A percentile compares a stretch with the other conserved stretches of the same genome.
Evolutionary conservation across 176 grass and related monocot species (phyloP).

Genomic region (Bolboschoenus planiculmis): DNA sequence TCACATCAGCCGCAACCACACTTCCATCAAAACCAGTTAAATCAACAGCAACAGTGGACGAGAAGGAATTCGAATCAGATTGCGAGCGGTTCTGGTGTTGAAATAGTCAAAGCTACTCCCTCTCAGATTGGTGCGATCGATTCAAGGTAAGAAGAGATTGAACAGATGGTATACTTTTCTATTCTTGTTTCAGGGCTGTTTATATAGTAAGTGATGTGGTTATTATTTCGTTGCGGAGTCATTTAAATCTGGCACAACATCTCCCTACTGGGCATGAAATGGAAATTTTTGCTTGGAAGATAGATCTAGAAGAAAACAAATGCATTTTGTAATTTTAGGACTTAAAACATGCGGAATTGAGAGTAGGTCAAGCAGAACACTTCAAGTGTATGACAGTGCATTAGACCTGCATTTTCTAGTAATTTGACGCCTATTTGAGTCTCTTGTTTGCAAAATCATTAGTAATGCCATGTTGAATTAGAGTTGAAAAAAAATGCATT

Average conservation of each 20-base stretch:
- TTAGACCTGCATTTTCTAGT: not conserved
- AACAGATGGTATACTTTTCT: not conserved
- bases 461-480: not conserved
- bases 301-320: not conserved
- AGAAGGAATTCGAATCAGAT: conserved; percentile 25
- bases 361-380: not conserved
- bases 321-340: not conserved
- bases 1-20: conserved; percentile 27
- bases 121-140: conserved; percentile 5
- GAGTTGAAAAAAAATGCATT: not conserved
- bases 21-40: conserved; percentile 50
- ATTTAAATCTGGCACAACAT: not conserved
- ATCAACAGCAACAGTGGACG: conserved; percentile 40
- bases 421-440: not conserved
- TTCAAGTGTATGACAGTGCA: not conserved
- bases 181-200: not conserved
- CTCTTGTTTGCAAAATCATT: not conserved
- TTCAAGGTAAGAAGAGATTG: conserved; percentile 40
- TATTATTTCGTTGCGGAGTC: not conserved
- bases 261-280: not conserved
- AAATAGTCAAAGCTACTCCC: not conserved
- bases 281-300: not conserved
- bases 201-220: not conserved
- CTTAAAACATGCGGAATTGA: not conserved
- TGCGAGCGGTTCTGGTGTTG: conserved; percentile 24